Conservation (phyloP, 441 rosid genomes). For the Croton setiger region DNA sequence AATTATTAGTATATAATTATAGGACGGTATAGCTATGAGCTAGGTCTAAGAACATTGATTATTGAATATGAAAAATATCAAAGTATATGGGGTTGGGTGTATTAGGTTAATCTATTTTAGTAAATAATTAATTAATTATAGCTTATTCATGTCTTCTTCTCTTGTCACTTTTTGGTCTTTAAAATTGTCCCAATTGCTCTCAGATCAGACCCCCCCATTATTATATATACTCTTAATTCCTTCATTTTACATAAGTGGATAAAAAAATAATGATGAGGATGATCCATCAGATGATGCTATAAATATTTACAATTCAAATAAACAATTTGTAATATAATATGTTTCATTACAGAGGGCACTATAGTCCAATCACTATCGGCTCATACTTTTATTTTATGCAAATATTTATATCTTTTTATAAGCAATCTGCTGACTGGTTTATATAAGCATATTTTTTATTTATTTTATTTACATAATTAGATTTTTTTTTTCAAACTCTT, state of each 20-base stretch:
- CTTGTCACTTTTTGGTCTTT: slow-evolving; percentile 1
- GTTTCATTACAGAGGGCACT: slow-evolving; percentile 11
- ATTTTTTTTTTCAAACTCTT: too few species aligned
- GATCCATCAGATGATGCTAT: slow-evolving; percentile 20
- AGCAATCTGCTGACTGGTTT: too few species aligned
- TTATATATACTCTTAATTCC: slow-evolving; percentile 3
- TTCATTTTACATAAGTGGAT: slow-evolving; percentile 16
- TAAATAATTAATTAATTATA: background rate
- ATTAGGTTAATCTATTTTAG: background rate
- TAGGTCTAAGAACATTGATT: background rate
- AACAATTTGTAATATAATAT: background rate
- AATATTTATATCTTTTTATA: too few species aligned
- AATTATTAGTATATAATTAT: background rate
- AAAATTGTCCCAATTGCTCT: slow-evolving; percentile 18
- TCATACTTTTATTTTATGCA: background rate
- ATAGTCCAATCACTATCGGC: slow-evolving; percentile 27
- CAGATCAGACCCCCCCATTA: slow-evolving; percentile 3
- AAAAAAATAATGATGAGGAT: slow-evolving; percentile 20
- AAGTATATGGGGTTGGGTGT: background rate
- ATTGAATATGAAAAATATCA: background rate
- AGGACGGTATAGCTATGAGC: background rate
- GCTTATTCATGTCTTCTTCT: slow-evolving; percentile 4
- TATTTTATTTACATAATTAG: too few species aligned
- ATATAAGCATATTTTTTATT: too few species aligned
- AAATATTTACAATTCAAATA: background rate